Conservation (phyloP, 352 stramenopile genomes). For the Pythium volutum region DNA sequence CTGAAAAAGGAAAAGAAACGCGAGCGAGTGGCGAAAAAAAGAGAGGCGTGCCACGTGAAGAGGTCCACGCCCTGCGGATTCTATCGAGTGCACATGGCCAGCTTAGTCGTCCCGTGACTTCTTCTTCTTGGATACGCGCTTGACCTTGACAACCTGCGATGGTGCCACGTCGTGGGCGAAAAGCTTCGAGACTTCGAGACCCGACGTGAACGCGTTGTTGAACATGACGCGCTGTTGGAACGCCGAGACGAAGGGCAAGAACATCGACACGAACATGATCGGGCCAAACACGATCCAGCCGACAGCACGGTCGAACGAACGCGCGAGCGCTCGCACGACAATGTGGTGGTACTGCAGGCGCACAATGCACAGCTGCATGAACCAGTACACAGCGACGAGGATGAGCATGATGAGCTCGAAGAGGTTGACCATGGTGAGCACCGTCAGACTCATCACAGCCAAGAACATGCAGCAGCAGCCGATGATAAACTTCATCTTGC, state of each 20-base stretch:
- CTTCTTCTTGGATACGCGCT: conserved; percentile 88
- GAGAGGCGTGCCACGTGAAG: not conserved
- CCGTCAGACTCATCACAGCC: conserved; percentile 61
- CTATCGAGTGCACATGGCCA: conserved; percentile 4
- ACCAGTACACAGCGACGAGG: conserved; percentile 80
- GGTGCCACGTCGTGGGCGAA: conserved; percentile 83
- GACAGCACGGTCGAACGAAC: conserved; percentile 69
- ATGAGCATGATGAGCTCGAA: conserved; percentile 72
- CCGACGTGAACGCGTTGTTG: conserved; percentile 88
- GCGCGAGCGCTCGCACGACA: conserved; percentile 73
- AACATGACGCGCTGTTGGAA: conserved; percentile 91
- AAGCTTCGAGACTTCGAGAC: conserved; percentile 86
- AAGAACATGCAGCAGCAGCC: conserved; percentile 65
- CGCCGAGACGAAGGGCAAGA: conserved; percentile 83
- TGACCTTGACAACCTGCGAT: conserved; percentile 81
- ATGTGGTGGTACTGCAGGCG: conserved; percentile 84
- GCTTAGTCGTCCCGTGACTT: conserved; percentile 72
- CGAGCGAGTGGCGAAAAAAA: not conserved
- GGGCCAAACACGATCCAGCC: conserved; percentile 88
- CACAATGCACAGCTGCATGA: conserved; percentile 79
- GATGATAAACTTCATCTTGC: conserved; percentile 89
- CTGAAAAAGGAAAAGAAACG: conserved; percentile 8
- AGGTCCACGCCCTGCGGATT: not conserved
- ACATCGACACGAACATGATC: conserved; percentile 88
- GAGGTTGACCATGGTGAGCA: conserved; percentile 69